Base-by-base conservation (phyloP, 208 protist species). In the Naegleria gruberi region DNA sequence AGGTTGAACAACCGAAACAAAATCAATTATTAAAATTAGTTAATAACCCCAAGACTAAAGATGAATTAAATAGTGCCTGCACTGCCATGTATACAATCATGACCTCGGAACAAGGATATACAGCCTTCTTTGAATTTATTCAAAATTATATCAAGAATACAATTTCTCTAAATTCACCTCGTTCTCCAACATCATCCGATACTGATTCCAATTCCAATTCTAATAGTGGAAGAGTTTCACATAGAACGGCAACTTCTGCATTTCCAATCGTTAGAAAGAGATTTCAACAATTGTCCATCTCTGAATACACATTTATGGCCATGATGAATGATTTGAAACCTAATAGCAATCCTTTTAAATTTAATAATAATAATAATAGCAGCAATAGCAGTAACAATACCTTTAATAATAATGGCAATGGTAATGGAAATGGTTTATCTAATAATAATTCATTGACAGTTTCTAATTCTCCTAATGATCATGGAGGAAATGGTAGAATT, bases 121-220 rank as follows among this genome's bases (percentile, higher is more conserved):
- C 65, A 37, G 19, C 65, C 26, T 77, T 77, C 65, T 77, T 77
- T 77, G 65, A 77, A 77, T 77, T 37, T 77, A 77, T 77, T 77
- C 30, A 30, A 37, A 77, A 37, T 37, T 77, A 37, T n/a, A 77
- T 77, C 30, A 77, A 77, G 30, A 77, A 77, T 77, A 30, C 12
- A 8, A 26, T 77, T 7, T 12, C 6, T 8, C 34, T 26, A 8
- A 77, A 37, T 37, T 77, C 65, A 37, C 65, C 65, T 77, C 17
- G 65, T 37, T 77, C 65, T 15, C 65, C 65, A 37, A 37, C 30
- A 30, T 37, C 30, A 6, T 77, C 65, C 34, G 65, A 77, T 77
- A 77, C 26, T 77, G 65, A 77, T 37, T 37, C 26, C 34, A n/a
- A n/a, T 77, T 37, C 30, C 5, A 77, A 77, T 77, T 37, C 26